phyloP scores from a whole-genome alignment of 179 eudicot species.

The Silene noctiflora region DNA sequence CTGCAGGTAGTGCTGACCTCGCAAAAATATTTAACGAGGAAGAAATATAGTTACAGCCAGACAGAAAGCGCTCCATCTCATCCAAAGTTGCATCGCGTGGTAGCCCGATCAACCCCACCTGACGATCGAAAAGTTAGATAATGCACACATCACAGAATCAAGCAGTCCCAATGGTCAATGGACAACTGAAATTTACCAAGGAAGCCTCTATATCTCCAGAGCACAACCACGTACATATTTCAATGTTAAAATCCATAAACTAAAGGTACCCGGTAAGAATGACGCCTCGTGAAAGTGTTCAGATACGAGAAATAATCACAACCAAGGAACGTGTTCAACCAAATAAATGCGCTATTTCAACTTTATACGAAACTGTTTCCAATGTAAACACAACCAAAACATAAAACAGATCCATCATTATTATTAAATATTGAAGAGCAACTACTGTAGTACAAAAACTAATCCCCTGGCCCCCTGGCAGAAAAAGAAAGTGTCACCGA shows the following conservation, averaged over 20 bases:
- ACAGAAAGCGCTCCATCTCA: conserved; percentile 57
- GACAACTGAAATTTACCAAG: not conserved
- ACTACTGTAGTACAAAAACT: not conserved
- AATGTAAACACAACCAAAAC: too few species aligned
- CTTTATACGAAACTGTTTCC: too few species aligned
- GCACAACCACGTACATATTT: not conserved
- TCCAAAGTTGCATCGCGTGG: conserved; percentile 45
- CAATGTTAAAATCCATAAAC: not conserved
- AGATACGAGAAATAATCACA: not conserved
- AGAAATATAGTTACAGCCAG: conserved; percentile 52
- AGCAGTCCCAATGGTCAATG: not conserved
- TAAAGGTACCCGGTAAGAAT: not conserved
- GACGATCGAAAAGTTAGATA: not conserved
- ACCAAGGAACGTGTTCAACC: not conserved
- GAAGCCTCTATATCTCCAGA: not conserved
- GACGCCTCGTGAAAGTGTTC: not conserved
- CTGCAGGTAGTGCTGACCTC: conserved; percentile 31
- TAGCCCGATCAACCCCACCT: conserved; percentile 57
- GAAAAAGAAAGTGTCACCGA: not conserved
- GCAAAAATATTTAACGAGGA: conserved; percentile 42
- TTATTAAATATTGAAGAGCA: not conserved
- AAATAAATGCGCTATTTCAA: too few species aligned
- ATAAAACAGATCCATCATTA: not conserved
- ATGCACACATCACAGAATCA: not conserved
- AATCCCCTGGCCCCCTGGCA: not conserved